Evolutionary conservation across 257 asterid species (phyloP).

Genomic region (Nicotiana sylvestris): DNA sequence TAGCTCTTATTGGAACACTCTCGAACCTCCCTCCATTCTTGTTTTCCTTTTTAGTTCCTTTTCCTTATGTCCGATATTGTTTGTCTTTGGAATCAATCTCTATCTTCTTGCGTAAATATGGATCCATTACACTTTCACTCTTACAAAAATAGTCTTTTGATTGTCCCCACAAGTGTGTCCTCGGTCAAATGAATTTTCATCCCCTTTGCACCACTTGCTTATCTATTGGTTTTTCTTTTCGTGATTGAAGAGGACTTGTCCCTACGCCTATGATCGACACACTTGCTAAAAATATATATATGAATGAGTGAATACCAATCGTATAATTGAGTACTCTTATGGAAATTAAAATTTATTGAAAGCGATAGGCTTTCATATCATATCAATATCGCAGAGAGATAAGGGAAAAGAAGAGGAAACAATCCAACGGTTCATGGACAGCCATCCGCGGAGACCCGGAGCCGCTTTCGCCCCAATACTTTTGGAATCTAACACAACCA

Average conservation of each 20-base stretch:
- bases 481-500: conserved; percentile 38
- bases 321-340: neutral
- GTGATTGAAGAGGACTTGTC: conserved; percentile 4
- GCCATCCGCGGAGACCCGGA: conserved; percentile 56
- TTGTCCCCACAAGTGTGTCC: conserved; percentile 3
- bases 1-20: no score
- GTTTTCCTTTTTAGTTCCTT: no score
- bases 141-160: neutral
- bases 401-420: neutral
- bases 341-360: neutral
- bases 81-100: no score
- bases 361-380: conserved; percentile 25
- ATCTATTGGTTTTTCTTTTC: neutral
- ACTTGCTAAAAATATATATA: neutral
- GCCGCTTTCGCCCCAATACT: conserved; percentile 52
- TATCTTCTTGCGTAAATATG: no score
- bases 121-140: no score
- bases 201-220: neutral
- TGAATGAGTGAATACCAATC: neutral
- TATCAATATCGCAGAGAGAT: conserved; percentile 5
- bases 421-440: conserved; percentile 42
- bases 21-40: no score
- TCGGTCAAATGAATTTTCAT: neutral
- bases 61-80: no score
- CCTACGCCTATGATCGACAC: neutral